Evolutionary conservation across 805 yeast species (phyloP).

Genomic region (Wickerhamomyces ciferrii): DNA sequence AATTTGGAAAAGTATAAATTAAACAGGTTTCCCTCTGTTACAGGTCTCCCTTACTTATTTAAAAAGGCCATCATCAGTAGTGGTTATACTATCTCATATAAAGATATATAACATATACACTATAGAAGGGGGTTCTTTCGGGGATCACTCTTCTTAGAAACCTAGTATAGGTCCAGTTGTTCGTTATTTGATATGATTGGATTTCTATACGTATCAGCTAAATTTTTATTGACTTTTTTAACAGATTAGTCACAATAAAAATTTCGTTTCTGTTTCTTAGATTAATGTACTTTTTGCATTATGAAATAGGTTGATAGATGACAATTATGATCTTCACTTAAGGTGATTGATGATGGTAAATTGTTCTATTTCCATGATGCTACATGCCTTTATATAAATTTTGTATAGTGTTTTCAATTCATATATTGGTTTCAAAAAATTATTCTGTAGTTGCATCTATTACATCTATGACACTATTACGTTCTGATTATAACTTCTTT

Average conservation of each 20-base stretch:
- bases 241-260: slow-evolving; percentile 66
- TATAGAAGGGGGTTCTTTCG: slow-evolving; percentile 11
- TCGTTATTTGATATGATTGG: slow-evolving; percentile 21
- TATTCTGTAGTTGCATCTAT: neutral
- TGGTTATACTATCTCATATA: slow-evolving; percentile 69
- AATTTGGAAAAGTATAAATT: slow-evolving; percentile 23
- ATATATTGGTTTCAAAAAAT: neutral
- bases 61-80: slow-evolving; percentile 59
- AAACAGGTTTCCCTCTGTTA: slow-evolving; percentile 17
- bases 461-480: no score
- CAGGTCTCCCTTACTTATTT: slow-evolving; percentile 15
- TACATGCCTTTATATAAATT: slow-evolving; percentile 9
- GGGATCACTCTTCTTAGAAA: slow-evolving; percentile 18
- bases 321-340: slow-evolving; percentile 12
- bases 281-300: slow-evolving; percentile 22
- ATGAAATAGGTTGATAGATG: slow-evolving; percentile 20
- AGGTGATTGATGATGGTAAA: slow-evolving; percentile 15
- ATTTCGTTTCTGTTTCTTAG: slow-evolving; percentile 80
- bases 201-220: slow-evolving; percentile 48
- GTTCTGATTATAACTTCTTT: no score
- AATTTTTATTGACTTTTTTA: slow-evolving; percentile 65
- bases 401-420: neutral
- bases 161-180: slow-evolving; percentile 20
- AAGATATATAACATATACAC: slow-evolving; percentile 50
- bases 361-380: slow-evolving; percentile 23